These are phyloP conservation scores for Backusella parvicylindrica DNA, from an alignment of 192 early-diverging fungal genomes.

Conservation along the genomic window DNA sequence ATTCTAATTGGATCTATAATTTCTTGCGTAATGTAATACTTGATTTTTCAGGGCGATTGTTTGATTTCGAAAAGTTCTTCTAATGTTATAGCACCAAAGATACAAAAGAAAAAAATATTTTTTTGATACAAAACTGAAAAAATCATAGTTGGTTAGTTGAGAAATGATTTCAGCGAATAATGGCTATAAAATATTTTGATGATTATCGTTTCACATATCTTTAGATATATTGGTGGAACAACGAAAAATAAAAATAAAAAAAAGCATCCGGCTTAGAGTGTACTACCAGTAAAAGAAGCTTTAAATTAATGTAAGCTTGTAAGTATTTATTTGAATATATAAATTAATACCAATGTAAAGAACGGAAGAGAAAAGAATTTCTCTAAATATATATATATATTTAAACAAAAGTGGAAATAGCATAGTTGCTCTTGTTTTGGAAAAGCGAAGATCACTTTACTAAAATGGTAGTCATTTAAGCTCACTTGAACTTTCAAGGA, in stretches of 20 bases:
- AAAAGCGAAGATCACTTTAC: background rate
- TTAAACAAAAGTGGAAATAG: no score
- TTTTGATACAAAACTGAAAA: background rate
- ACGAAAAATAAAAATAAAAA: background rate
- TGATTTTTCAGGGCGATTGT: background rate
- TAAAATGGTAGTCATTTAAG: background rate
- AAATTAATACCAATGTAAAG: background rate
- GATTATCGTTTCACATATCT: background rate
- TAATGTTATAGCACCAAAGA: background rate
- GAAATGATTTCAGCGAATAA: background rate
- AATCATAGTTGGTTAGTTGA: background rate
- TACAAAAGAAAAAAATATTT: background rate
- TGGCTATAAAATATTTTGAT: background rate
- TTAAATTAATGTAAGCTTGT: background rate
- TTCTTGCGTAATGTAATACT: background rate
- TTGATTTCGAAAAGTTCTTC: background rate
- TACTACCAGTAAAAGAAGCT: background rate
- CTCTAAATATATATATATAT: background rate
- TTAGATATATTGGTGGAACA: background rate
- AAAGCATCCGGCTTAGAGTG: background rate
- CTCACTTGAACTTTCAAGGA: background rate
- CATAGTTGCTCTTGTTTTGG: background rate
- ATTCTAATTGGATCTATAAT: background rate
- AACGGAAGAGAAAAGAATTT: background rate
- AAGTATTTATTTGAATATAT: background rate